Evolutionary conservation across 495 filamentous ascomycete genomes (phyloP), one percentile per base, ranked within the genome.

Genomic region (Pseudevernia furfuracea): DNA sequence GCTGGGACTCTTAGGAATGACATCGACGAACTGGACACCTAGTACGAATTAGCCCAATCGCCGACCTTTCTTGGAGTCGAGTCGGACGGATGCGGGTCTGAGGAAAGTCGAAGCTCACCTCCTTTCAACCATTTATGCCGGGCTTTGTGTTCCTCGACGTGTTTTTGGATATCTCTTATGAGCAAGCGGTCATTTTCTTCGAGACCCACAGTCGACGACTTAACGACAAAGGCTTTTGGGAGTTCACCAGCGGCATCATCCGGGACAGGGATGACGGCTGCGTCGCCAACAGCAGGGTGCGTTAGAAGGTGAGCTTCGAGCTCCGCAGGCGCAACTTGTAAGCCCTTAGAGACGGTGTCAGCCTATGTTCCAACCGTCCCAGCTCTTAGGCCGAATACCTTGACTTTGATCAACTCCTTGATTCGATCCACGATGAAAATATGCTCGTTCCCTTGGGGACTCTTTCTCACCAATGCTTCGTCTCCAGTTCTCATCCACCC

Each of bases 341-440:
- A 78, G 59, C 89, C 92, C 89, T 93, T 12, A n/a, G 23, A 34
- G 11, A 32, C 28, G 8, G 17, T n/a, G 3, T 63, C 25, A 63
- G 53, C 53, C 32, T 23, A 17, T 7, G 30, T 23, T 36, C 5
- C 11, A 9, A 8, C 28, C 1, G 43, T 15, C 1, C 28, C 4
- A 23, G 19, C 7, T 12, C n/a, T n/a, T 6, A 4, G 21, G 53
- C 30, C 30, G 6, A 3, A 48, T 74, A 90, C 89, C 84, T 95
- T 96, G 69, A 91, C 88, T 75, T 96, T 96, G 77, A 96, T 95
- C 60, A 96, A 77, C 74, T 96, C 92, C 79, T 96, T 96, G 70
- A 96, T 87, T 3, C 92, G 84, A 71, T 96, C 92, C 4, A 92
- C 88, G 49, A 96, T 89, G 67, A 87, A 86, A 41, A 95, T 67